Base-by-base conservation (phyloP, 768 basidiomycete species). In the Cystoderma amianthinum region DNA sequence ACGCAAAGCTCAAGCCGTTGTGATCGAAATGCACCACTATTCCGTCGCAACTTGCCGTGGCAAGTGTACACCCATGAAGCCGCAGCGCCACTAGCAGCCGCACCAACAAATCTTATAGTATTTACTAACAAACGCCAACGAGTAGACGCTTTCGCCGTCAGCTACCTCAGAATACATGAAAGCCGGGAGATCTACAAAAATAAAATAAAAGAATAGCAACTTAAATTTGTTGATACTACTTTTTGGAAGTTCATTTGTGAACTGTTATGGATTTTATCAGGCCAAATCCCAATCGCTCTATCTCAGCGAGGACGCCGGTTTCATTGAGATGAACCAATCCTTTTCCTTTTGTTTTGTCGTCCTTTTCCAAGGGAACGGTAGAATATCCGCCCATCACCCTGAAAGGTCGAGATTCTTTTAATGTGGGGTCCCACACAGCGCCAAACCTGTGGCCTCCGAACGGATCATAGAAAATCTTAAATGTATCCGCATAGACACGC, bases 381-480 rank as follows among this genome's bases (percentile, higher is more conserved):
- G 87, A 90, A 60, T 85, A 95, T 7, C 85, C 85, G 18, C 85
- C 80, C 34, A 93, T 67, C 5, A 91, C 88, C 46, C 85, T 79
- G 68, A 94, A 91, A 3, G 80, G 70, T 35, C 82, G 66, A 1
- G 77, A 60, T 18, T 71, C 63, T 42, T 72, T 74, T 23, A 89
- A 61, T 11, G 67, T 68, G 4, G 89, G 84, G 51, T 94, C 87
- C 90, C 92, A 98, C 2, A 96, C 81, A 1, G 73, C 81, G 4
- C 89, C 93, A 39, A 93, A 83, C 23, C 68, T 66, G 43, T 76
- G 68, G 0, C 93, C 91, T 10, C 96, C 96, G 23, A 80, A 71
- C 0, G 76, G 65, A 48, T 98, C 94, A 50, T 79, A 78, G 69
- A 98, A 99, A 28, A 95, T 69, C 43, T 86, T 76, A 48, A 88